phyloP scores from a whole-genome alignment of 176 grass and related monocot genomes.

The maize (Zea mays) region Zm-B73-REFERENCE-NAM-5.0 NC_050097.1:198063001-198063500 shows the following conservation, averaged over 20 bases:
- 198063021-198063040: constrained; percentile 19
- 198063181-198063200: background rate
- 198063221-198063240: background rate
- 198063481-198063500: constrained; percentile 2
- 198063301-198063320: constrained; percentile 87
- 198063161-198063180: constrained; percentile 2
- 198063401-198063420: constrained; percentile 78
- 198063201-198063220: constrained; percentile 13
- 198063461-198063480: background rate
- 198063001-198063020: constrained; percentile 79
- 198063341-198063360: constrained; percentile 82
- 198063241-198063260: background rate
- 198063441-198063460: constrained; percentile 12
- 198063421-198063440: constrained; percentile 40
- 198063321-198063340: constrained; percentile 63
- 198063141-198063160: constrained; percentile 31
- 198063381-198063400: constrained; percentile 72
- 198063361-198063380: constrained; percentile 46
- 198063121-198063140: constrained; percentile 42
- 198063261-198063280: constrained; percentile 21
- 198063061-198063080: constrained; percentile 46
- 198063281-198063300: constrained; percentile 60
- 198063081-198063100: constrained; percentile 50
- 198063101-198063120: constrained; percentile 67
- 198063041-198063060: constrained; percentile 46